phyloP scores from a whole-genome alignment of 148 eudicot species.

The Vaccinium myrtillus region DNA sequence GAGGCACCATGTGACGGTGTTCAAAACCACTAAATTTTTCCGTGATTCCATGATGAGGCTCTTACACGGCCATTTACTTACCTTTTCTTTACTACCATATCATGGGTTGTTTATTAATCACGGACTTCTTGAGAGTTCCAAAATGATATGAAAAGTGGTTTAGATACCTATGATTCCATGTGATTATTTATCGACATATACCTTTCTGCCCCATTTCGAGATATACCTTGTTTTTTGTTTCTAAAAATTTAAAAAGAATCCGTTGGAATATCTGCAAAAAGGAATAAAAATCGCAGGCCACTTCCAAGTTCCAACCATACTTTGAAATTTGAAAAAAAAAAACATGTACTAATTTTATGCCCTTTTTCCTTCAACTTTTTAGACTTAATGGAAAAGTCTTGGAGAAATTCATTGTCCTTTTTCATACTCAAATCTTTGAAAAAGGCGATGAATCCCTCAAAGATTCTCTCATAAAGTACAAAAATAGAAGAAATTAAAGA shows the following conservation, averaged over 20 bases:
- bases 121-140: conserved; percentile 29
- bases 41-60: not conserved
- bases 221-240: not conserved
- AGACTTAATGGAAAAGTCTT: too few species aligned
- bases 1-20: too few species aligned
- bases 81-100: conserved; percentile 6
- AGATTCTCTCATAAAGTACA: too few species aligned
- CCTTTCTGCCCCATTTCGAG: not conserved
- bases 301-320: not conserved
- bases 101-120: conserved; percentile 6
- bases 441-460: too few species aligned
- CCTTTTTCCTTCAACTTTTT: too few species aligned
- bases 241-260: not conserved
- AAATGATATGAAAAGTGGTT: not conserved
- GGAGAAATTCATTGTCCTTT: too few species aligned
- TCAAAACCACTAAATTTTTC: too few species aligned
- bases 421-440: too few species aligned
- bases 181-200: not conserved
- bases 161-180: conserved; percentile 1
- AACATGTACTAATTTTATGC: too few species aligned
- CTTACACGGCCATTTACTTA: not conserved
- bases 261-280: not conserved
- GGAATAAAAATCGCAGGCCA: not conserved
- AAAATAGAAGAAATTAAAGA: too few species aligned
- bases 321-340: not conserved